A percentile compares a stretch with the other conserved stretches of the same genome.
Evolutionary conservation across 2,329 filamentous ascomycete genomes (phyloP).

Genomic region (Cordyceps pruinosa): DNA sequence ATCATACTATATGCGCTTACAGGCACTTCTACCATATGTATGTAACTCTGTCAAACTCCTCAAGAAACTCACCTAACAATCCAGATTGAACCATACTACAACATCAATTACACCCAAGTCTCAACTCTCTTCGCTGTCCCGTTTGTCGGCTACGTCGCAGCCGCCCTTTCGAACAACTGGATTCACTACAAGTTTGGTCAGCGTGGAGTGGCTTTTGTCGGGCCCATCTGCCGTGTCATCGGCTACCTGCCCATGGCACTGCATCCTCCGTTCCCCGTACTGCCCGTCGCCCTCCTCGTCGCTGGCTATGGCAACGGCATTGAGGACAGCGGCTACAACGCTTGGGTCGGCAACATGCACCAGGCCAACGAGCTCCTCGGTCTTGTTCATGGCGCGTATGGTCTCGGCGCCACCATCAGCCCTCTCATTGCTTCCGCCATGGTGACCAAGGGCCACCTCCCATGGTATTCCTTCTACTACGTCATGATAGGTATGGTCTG

Average conservation of each 20-base stretch:
- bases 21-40: slow-evolving; percentile 44
- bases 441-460: slow-evolving; percentile 53
- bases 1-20: background rate
- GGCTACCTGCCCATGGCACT: slow-evolving; percentile 58
- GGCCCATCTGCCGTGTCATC: slow-evolving; percentile 54
- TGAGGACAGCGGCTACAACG: slow-evolving; percentile 53
- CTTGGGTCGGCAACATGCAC: slow-evolving; percentile 63
- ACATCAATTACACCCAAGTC: slow-evolving; percentile 53
- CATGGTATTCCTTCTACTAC: slow-evolving; percentile 73
- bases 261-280: slow-evolving; percentile 62
- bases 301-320: slow-evolving; percentile 67
- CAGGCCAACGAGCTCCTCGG: slow-evolving; percentile 68
- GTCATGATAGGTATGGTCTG: slow-evolving; percentile 57
- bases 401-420: slow-evolving; percentile 60
- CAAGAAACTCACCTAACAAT: background rate
- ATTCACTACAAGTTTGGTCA: slow-evolving; percentile 62
- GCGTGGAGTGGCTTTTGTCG: slow-evolving; percentile 62
- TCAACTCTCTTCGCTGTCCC: slow-evolving; percentile 62
- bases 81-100: slow-evolving; percentile 55
- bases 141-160: slow-evolving; percentile 56
- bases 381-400: slow-evolving; percentile 65
- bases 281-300: slow-evolving; percentile 58
- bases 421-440: slow-evolving; percentile 67
- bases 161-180: slow-evolving; percentile 56
- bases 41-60: slow-evolving; percentile 16